Conservation (phyloP, 108 stramenopile species). For the Cyclostephanos invisitatus region DNA sequence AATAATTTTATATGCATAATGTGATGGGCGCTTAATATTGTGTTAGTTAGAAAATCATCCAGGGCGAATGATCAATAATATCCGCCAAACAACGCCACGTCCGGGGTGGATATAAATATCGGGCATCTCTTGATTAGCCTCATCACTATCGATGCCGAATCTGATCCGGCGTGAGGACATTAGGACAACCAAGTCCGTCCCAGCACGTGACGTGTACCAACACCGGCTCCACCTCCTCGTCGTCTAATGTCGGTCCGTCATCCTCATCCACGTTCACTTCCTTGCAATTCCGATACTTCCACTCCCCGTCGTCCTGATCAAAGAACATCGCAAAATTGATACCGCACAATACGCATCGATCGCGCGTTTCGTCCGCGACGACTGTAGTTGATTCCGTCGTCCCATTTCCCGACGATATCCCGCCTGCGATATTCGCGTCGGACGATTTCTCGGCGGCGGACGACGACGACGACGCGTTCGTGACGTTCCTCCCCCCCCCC, state of each 20-base stretch:
- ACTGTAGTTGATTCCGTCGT: slow-evolving; percentile 43
- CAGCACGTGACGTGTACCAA: slow-evolving; percentile 84
- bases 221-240: slow-evolving; percentile 57
- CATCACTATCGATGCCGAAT: slow-evolving; percentile 46
- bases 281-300: slow-evolving; percentile 82
- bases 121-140: not conserved
- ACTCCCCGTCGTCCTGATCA: slow-evolving; percentile 88
- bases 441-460: slow-evolving; percentile 10
- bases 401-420: slow-evolving; percentile 19
- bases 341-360: slow-evolving; percentile 81
- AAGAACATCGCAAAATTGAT: slow-evolving; percentile 88
- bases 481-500: not conserved
- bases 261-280: slow-evolving; percentile 75
- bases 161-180: slow-evolving; percentile 70
- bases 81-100: too few relatives aligned
- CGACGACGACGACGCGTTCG: not conserved
- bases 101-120: not conserved
- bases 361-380: slow-evolving; percentile 77
- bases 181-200: slow-evolving; percentile 74
- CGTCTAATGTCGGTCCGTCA: slow-evolving; percentile 55
- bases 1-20: not conserved
- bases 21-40: too few relatives aligned
- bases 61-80: too few relatives aligned
- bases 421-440: slow-evolving; percentile 6
- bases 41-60: too few relatives aligned